These are phyloP conservation scores for Trichoderma pleuroti DNA, from an alignment of 2,329 filamentous ascomycete species.

Conservation along the genomic window DNA sequence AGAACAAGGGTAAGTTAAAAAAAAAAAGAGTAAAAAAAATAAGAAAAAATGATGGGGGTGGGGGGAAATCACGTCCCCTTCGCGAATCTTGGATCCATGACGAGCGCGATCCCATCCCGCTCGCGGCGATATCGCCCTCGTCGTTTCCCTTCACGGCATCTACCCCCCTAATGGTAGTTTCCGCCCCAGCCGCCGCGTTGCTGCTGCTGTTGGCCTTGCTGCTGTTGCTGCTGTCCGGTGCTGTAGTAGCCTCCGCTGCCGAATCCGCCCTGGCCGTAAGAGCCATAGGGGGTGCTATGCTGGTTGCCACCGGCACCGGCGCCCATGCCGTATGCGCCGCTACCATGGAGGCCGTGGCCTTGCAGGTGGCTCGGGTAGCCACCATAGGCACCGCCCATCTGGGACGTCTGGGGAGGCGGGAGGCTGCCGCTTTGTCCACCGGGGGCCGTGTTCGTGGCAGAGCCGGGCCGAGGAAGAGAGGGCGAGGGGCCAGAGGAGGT, in stretches of 20 bases:
- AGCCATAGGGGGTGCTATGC: constrained; percentile 53
- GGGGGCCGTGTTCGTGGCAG: constrained; percentile 52
- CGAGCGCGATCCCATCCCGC: background rate
- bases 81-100: background rate
- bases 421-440: constrained; percentile 48
- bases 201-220: constrained; percentile 35
- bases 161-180: constrained; percentile 53
- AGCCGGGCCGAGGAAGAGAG: constrained; percentile 56
- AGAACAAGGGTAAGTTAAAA: background rate
- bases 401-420: constrained; percentile 54
- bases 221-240: constrained; percentile 33
- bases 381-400: constrained; percentile 51
- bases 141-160: constrained; percentile 29
- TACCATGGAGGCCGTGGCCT: constrained; percentile 52
- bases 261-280: constrained; percentile 49
- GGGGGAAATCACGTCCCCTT: constrained; percentile 1
- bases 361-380: constrained; percentile 55
- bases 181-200: constrained; percentile 54
- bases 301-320: constrained; percentile 50
- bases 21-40: background rate
- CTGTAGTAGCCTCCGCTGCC: constrained; percentile 48
- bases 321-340: constrained; percentile 53
- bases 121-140: constrained; percentile 18
- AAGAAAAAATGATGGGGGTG: background rate
- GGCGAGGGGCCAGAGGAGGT: constrained; percentile 53